Base-by-base conservation (phyloP, 306 rosid genomes). In the Begonia peltatifolia region DNA sequence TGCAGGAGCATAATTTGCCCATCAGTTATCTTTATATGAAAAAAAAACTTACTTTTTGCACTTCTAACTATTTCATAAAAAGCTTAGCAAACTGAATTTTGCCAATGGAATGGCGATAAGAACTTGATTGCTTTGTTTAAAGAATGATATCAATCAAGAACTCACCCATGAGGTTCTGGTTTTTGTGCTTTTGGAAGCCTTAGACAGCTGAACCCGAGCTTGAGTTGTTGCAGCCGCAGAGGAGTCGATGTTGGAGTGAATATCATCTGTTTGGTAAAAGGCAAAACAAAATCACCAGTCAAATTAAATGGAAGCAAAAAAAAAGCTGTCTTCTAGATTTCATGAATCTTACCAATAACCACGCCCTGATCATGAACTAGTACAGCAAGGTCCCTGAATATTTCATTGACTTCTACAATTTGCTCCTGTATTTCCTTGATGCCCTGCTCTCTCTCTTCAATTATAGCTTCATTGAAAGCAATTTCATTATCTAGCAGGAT, bases 381-480 rank as follows among this genome's bases (percentile, higher is more conserved):
- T 69, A 84, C 94, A 54, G 94, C 94, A 50, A 84, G 84, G 71
- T 84, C 94, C 73, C 64, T 81, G 70, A 84, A 84, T 44, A 84
- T 84, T 68, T 84, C 90, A 61, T 67, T 76, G 55, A 72, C 87
- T 63, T 81, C 63, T 60, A 81, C 87, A 51, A 84, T 84, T 63
- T 84, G 87, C 68, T 69, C 84, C 68, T 84, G 60, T 11, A 84
- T 78, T 51, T 84, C 89, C 72, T 52, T 65, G 63, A 84, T 75
- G 55, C 89, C 87, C 52, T 78, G 87, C 10, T 84, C 94, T 66
- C 94, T 81, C 72, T 84, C 94, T 13, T 81, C 94, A 76, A 84
- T 81, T 62, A 84, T 78, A 54, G 94, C 86, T 46, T 84, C 94
- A 53, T 84, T 84, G 80, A 84, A 84, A 25, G 84, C 72, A 25